phyloP scores from a whole-genome alignment of 352 stramenopile genomes.

The Pythium plurisporium region DNA sequence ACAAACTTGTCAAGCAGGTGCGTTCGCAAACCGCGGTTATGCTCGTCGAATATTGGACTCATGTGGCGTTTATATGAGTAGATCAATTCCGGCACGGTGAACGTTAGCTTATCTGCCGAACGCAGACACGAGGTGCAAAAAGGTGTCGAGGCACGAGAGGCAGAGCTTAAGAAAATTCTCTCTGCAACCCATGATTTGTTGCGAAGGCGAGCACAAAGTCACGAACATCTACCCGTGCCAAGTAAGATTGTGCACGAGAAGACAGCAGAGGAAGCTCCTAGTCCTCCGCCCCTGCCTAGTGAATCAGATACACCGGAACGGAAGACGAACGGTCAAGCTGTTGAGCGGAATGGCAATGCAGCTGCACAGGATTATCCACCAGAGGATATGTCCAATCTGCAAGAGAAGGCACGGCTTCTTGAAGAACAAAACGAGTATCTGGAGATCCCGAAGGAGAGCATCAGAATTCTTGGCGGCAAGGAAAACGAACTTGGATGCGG shows the following conservation, averaged over 20 bases:
- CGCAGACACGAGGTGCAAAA: constrained; percentile 84
- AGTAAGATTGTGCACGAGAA: not conserved
- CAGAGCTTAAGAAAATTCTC: constrained; percentile 77
- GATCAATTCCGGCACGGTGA: constrained; percentile 81
- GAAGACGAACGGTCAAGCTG: constrained; percentile 1
- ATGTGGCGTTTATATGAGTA: too few relatives aligned
- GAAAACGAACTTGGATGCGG: constrained; percentile 85
- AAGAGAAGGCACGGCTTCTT: constrained; percentile 79
- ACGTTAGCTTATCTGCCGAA: constrained; percentile 81
- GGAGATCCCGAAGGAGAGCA: constrained; percentile 85
- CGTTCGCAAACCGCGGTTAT: too few relatives aligned
- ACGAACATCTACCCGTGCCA: too few relatives aligned
- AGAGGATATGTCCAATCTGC: constrained; percentile 63
- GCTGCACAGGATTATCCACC: constrained; percentile 39
- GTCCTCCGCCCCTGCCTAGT: not conserved
- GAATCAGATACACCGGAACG: not conserved
- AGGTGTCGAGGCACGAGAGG: constrained; percentile 78
- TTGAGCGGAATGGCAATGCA: not conserved
- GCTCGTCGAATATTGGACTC: too few relatives aligned
- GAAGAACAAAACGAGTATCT: constrained; percentile 85
- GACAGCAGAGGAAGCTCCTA: not conserved
- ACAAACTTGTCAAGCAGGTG: constrained; percentile 80
- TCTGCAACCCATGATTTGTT: constrained; percentile 82
- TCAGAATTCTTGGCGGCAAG: constrained; percentile 80
- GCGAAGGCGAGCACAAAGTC: constrained; percentile 48